Evolutionary conservation across 176 grass and related monocot genomes (phyloP).

Genomic region (barley (Hordeum vulgare)): MorexV3_pseudomolecules_assembly NC_058519.1:661012833-661013332

Average conservation of each 20-base stretch:
- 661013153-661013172: constrained; percentile 28
- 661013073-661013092: constrained; percentile 34
- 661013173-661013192: constrained; percentile 35
- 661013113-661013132: constrained; percentile 36
- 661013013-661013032: constrained; percentile 34
- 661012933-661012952: constrained; percentile 27
- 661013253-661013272: constrained; percentile 29
- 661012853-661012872: constrained; percentile 28
- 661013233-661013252: constrained; percentile 45
- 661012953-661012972: constrained; percentile 47
- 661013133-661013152: constrained; percentile 31
- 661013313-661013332: too few relatives aligned
- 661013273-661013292: constrained; percentile 11
- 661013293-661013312: too few relatives aligned
- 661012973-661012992: constrained; percentile 34
- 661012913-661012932: constrained; percentile 30
- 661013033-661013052: constrained; percentile 11
- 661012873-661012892: constrained; percentile 29
- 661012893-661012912: constrained; percentile 7
- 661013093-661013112: constrained; percentile 13
- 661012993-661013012: constrained; percentile 26
- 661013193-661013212: constrained; percentile 11
- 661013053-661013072: background rate
- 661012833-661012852: constrained; percentile 20
- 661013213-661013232: constrained; percentile 14